Percentiles rank a stretch among this genome's conserved stretches.
Conservation (phyloP, 179 eudicot species). For the Pouteria campechiana region DNA sequence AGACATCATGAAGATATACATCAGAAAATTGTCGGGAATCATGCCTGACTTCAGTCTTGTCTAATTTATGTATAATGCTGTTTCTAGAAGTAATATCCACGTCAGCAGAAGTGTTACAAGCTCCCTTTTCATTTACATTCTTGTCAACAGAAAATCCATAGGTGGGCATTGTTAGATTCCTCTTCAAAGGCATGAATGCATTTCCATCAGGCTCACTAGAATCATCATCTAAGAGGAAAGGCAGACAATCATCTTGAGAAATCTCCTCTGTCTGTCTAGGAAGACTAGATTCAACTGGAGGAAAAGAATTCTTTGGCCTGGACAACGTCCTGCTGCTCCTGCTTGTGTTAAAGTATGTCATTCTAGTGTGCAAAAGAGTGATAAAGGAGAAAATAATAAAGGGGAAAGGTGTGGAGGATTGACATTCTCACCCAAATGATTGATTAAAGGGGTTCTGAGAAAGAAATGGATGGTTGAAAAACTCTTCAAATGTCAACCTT, state of each 20-base stretch:
- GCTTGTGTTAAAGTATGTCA: constrained; percentile 12
- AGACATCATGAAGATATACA: constrained; percentile 29
- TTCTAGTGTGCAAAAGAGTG: no score
- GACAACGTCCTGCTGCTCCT: constrained; percentile 29
- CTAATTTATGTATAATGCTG: constrained; percentile 17
- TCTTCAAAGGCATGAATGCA: constrained; percentile 39
- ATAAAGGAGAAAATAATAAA: no score
- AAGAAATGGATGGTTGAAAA: constrained; percentile 86
- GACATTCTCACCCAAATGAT: constrained; percentile 52
- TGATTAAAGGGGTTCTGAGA: constrained; percentile 36
- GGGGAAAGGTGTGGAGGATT: no score
- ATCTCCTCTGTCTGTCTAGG: constrained; percentile 35
- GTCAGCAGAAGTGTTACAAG: constrained; percentile 16
- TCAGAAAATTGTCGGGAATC: constrained; percentile 16
- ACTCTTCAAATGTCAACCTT: constrained; percentile 88
- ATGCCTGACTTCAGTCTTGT: constrained; percentile 28
- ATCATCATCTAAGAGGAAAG: constrained; percentile 75
- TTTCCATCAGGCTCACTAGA: constrained; percentile 61
- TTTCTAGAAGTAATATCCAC: constrained; percentile 23
- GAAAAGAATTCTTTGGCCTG: constrained; percentile 23
- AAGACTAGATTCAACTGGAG: constrained; percentile 23
- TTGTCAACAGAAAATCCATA: constrained; percentile 51
- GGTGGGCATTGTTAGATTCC: constrained; percentile 36
- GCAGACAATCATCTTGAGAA: constrained; percentile 66
- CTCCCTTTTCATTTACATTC: constrained; percentile 17